Evolutionary conservation across 2,329 filamentous ascomycete genomes (phyloP).

Genomic region (Fusarium irregulare): DNA sequence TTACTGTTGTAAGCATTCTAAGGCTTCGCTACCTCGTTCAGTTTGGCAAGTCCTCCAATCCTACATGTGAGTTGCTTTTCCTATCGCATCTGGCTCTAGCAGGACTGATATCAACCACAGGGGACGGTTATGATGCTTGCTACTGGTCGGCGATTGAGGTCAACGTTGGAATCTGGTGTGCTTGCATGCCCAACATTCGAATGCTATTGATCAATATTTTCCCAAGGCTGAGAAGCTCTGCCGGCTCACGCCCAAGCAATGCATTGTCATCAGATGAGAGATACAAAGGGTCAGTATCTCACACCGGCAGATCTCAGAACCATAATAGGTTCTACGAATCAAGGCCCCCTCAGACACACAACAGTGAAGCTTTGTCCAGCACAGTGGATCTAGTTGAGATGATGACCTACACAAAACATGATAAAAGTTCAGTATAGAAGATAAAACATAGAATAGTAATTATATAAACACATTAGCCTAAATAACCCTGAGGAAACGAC

Average conservation of each 20-base stretch:
- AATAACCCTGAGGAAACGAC: not conserved
- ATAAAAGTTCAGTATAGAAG: not conserved
- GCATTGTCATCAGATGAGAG: not conserved
- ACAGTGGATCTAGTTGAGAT: constrained; percentile 11
- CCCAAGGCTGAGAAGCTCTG: not conserved
- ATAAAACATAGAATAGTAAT: not conserved
- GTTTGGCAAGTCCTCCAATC: constrained; percentile 12
- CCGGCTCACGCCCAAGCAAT: not conserved
- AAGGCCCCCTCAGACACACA: not conserved
- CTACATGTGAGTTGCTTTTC: constrained; percentile 9
- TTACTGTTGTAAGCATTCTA: constrained; percentile 10
- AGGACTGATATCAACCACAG: not conserved
- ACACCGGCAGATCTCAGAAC: not conserved
- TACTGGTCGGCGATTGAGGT: constrained; percentile 2
- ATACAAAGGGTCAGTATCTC: not conserved
- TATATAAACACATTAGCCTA: not conserved
- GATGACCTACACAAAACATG: not conserved
- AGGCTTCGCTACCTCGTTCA: constrained; percentile 2
- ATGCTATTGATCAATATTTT: not conserved
- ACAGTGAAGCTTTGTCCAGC: not conserved
- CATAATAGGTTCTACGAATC: not conserved
- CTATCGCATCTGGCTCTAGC: accelerated
- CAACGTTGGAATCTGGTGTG: not conserved
- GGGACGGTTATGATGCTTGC: constrained; percentile 13
- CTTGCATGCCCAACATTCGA: not conserved